Evolutionary conservation across 2,329 filamentous ascomycete species (phyloP).

Genomic region (Aphanocladium album): DNA sequence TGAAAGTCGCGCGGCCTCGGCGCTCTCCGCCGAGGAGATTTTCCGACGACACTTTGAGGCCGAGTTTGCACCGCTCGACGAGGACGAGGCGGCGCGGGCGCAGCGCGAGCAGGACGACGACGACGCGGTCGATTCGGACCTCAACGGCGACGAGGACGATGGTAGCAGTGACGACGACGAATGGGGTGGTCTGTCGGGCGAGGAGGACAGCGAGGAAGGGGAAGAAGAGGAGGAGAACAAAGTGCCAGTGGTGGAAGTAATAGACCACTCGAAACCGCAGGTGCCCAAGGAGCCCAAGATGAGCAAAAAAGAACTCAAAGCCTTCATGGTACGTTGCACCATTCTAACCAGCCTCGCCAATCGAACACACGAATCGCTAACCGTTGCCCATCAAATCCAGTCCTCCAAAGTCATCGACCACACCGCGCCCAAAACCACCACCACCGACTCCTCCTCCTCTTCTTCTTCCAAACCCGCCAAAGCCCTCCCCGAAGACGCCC

Average conservation of each 20-base stretch:
- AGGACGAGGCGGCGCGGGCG: conserved; percentile 20
- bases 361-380: conserved; percentile 13
- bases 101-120: conserved; percentile 27
- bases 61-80: conserved; percentile 70
- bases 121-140: conserved; percentile 22
- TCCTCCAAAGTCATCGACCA: conserved; percentile 40
- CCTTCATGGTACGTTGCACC: conserved; percentile 60
- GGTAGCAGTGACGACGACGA: conserved; percentile 30
- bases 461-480: conserved; percentile 24
- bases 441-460: conserved; percentile 20
- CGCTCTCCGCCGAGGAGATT: conserved; percentile 62
- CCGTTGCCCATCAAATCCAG: neutral
- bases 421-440: conserved; percentile 33
- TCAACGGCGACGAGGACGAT: conserved; percentile 30
- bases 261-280: conserved; percentile 50
- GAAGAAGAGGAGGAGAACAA: conserved; percentile 15
- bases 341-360: neutral
- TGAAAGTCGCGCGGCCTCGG: no score
- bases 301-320: conserved; percentile 66
- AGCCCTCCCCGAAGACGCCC: conserved; percentile 51
- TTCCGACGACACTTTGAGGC: conserved; percentile 85
- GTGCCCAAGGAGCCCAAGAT: conserved; percentile 38
- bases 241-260: conserved; percentile 47
- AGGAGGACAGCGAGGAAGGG: conserved; percentile 19
- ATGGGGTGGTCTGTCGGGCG: conserved; percentile 20